Percentiles rank a stretch among this genome's conserved stretches.
These are phyloP conservation scores for Neophaeococcomyces aloes DNA, from an alignment of 2,329 filamentous ascomycete species.

Conservation along the genomic window DNA sequence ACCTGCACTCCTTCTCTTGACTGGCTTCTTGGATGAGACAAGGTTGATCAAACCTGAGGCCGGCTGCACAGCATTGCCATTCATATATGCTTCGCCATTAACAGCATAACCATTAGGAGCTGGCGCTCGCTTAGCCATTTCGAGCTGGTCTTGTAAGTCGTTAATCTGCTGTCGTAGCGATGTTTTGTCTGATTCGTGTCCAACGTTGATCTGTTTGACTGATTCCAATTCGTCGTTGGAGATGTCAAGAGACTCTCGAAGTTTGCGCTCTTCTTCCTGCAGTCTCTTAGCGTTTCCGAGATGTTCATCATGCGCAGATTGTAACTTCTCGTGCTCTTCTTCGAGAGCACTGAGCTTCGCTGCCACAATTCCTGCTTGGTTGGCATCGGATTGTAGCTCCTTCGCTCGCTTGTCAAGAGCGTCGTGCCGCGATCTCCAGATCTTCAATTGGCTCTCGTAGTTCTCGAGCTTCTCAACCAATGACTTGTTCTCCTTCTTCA, in stretches of 20 bases:
- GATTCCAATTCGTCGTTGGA: slow-evolving; percentile 73
- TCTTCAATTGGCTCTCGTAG: slow-evolving; percentile 92
- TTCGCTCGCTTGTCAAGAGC: slow-evolving; percentile 80
- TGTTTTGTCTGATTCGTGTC: slow-evolving; percentile 74
- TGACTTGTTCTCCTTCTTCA: slow-evolving; percentile 90
- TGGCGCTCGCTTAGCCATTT: slow-evolving; percentile 67
- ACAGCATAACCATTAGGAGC: slow-evolving; percentile 43
- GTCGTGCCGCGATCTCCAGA: slow-evolving; percentile 87
- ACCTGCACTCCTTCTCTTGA: slow-evolving; percentile 74
- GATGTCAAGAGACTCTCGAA: slow-evolving; percentile 69
- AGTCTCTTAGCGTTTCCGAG: slow-evolving; percentile 82
- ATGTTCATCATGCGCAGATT: slow-evolving; percentile 81
- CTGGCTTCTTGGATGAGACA: slow-evolving; percentile 93
- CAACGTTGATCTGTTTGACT: slow-evolving; percentile 61
- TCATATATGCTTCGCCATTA: slow-evolving; percentile 44
- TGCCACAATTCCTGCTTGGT: slow-evolving; percentile 91
- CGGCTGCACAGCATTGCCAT: slow-evolving; percentile 47
- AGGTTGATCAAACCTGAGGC: slow-evolving; percentile 84
- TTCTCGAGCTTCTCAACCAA: slow-evolving; percentile 82
- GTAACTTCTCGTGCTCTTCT: slow-evolving; percentile 86
- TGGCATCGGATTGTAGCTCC: slow-evolving; percentile 90
- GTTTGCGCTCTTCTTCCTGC: slow-evolving; percentile 82
- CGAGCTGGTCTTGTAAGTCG: slow-evolving; percentile 85
- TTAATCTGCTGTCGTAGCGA: slow-evolving; percentile 77
- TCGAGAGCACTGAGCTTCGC: slow-evolving; percentile 86